Evolutionary conservation across 768 basidiomycete genomes (phyloP).

Genomic region (Psilocybe cyanescens): DNA sequence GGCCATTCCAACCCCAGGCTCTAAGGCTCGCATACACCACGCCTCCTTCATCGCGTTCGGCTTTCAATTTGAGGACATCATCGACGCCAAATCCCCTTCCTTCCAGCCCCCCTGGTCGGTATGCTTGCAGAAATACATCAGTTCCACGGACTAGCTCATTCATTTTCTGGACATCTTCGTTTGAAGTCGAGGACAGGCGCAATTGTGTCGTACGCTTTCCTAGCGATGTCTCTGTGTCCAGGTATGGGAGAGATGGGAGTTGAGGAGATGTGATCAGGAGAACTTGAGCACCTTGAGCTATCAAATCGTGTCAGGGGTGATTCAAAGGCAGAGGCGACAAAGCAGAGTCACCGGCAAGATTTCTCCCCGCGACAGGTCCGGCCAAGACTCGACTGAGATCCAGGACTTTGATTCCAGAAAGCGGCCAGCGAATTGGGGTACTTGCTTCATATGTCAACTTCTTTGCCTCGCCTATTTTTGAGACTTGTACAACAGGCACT

Average conservation of each 20-base stretch:
- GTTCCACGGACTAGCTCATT: constrained; percentile 39
- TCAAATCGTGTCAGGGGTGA: no score
- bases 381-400: constrained; percentile 64
- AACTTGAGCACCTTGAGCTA: constrained; percentile 63
- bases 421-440: constrained; percentile 30
- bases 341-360: constrained; percentile 50
- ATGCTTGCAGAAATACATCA: constrained; percentile 66
- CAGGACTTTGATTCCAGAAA: constrained; percentile 56
- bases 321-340: background rate
- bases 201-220: constrained; percentile 68
- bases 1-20: constrained; percentile 63
- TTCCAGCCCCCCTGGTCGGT: constrained; percentile 54
- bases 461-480: constrained; percentile 49
- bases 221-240: constrained; percentile 63
- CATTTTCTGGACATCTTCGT: constrained; percentile 36
- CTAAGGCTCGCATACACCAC: constrained; percentile 57
- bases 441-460: background rate
- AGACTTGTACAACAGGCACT: constrained; percentile 40
- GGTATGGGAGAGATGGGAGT: constrained; percentile 51
- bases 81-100: constrained; percentile 50
- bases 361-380: constrained; percentile 58
- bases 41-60: constrained; percentile 28
- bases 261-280: constrained; percentile 57
- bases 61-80: constrained; percentile 39
- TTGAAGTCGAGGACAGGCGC: constrained; percentile 39